Percentiles rank a stretch among this genome's conserved stretches.
Conservation (phyloP, 306 rosid genomes). For the Senna siamea region DNA sequence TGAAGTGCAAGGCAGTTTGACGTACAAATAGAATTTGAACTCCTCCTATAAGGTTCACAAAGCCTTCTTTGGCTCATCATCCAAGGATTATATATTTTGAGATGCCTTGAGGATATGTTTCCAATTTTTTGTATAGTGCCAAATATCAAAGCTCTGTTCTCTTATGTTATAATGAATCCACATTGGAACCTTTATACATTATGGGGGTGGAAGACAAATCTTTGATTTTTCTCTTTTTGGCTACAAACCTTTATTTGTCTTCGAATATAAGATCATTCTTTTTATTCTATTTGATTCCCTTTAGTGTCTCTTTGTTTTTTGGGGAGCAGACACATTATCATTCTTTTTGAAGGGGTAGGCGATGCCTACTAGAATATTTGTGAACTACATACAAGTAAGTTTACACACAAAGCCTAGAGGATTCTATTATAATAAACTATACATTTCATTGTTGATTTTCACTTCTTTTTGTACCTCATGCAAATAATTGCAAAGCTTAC, state of each 20-base stretch:
- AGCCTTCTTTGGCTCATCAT: slow-evolving; percentile 30
- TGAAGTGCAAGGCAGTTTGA: slow-evolving; percentile 14
- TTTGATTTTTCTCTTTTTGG: background rate
- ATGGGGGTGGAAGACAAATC: background rate
- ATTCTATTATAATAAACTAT: too few species aligned
- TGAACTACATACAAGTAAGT: too few species aligned
- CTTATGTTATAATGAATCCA: background rate
- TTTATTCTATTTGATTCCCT: background rate
- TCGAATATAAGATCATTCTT: background rate
- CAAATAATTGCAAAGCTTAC: too few species aligned
- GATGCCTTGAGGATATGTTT: slow-evolving; percentile 27
- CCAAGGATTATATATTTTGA: slow-evolving; percentile 28
- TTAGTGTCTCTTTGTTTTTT: background rate
- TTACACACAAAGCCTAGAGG: too few species aligned
- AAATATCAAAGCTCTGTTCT: background rate
- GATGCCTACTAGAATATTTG: too few species aligned
- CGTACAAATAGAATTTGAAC: slow-evolving; percentile 19
- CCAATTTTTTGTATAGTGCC: slow-evolving; percentile 7
- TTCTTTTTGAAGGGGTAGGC: too few species aligned
- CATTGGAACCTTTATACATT: background rate
- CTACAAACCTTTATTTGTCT: background rate
- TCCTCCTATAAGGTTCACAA: background rate
- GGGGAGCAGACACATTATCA: background rate
- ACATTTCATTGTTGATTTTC: too few species aligned
- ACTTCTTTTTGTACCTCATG: too few species aligned